Evolutionary conservation across 768 basidiomycete genomes (phyloP).

Genomic region (Mycena metata): DNA sequence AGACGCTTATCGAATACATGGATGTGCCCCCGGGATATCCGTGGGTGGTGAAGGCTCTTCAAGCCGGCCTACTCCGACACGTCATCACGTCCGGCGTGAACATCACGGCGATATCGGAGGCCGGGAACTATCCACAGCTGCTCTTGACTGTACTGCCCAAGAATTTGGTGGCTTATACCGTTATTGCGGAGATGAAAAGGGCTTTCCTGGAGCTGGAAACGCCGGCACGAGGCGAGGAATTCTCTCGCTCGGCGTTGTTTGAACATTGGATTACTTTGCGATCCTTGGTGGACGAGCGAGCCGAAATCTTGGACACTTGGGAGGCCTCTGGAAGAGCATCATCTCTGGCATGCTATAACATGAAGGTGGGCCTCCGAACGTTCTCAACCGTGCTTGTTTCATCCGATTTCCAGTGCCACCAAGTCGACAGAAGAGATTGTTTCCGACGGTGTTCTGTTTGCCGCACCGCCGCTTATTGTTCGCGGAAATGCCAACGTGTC

Average conservation of each 20-base stretch:
- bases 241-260: constrained; percentile 15
- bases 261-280: constrained; percentile 9
- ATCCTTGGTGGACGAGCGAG: constrained; percentile 10
- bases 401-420: constrained; percentile 19
- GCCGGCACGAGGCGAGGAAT: constrained; percentile 5
- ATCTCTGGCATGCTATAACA: constrained; percentile 20
- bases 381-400: background rate
- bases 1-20: constrained; percentile 9
- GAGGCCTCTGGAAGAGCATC: constrained; percentile 17
- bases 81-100: constrained; percentile 5
- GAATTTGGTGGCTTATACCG: constrained; percentile 15
- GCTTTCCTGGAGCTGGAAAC: constrained; percentile 15
- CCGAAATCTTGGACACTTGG: constrained; percentile 7
- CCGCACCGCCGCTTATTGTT: constrained; percentile 19
- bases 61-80: constrained; percentile 18
- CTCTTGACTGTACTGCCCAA: constrained; percentile 10
- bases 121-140: constrained; percentile 10
- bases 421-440: constrained; percentile 17
- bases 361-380: constrained; percentile 6
- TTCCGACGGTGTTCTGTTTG: constrained; percentile 11
- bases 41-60: constrained; percentile 16
- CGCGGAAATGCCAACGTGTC: constrained; percentile 12
- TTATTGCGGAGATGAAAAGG: constrained; percentile 20
- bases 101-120: constrained; percentile 8
- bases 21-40: constrained; percentile 18